These are phyloP conservation scores for Spizellomyces punctatus DNA, from an alignment of 192 early-diverging fungal genomes.

Conservation along the genomic window DNA sequence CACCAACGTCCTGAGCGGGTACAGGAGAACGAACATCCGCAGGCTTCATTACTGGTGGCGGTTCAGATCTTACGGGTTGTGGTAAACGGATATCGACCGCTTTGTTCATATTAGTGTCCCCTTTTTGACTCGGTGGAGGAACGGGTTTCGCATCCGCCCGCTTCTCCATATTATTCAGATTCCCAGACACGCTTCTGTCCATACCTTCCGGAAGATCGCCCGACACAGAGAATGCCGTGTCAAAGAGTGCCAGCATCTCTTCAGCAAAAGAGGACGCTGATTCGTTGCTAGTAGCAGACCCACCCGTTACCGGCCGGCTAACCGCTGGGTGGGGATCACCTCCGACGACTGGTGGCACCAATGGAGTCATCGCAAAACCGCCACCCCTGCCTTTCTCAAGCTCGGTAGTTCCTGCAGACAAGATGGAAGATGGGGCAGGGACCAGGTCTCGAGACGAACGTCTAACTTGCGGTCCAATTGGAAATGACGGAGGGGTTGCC, in stretches of 20 bases:
- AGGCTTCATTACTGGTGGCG: too few relatives aligned
- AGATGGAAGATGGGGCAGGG: background rate
- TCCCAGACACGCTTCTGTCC: too few relatives aligned
- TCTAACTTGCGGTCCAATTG: background rate
- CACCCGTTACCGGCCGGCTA: background rate
- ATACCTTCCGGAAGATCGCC: too few relatives aligned
- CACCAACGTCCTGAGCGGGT: too few relatives aligned
- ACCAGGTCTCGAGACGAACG: background rate
- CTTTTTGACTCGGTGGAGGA: too few relatives aligned
- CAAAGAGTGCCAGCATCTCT: conserved; percentile 29
- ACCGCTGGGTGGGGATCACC: background rate
- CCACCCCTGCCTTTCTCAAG: background rate
- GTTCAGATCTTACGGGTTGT: too few relatives aligned
- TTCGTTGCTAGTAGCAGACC: background rate
- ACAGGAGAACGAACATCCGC: too few relatives aligned
- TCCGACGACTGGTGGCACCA: background rate
- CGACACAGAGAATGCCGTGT: conserved; percentile 11
- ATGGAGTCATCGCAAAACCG: background rate
- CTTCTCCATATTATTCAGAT: too few relatives aligned
- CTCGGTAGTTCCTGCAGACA: background rate
- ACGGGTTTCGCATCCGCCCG: too few relatives aligned
- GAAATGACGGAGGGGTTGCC: background rate
- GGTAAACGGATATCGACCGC: too few relatives aligned
- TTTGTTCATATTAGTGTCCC: too few relatives aligned
- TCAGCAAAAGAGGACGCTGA: conserved; percentile 12